Base-by-base conservation (phyloP, 257 asterid species). In the Petrea volubilis region DNA sequence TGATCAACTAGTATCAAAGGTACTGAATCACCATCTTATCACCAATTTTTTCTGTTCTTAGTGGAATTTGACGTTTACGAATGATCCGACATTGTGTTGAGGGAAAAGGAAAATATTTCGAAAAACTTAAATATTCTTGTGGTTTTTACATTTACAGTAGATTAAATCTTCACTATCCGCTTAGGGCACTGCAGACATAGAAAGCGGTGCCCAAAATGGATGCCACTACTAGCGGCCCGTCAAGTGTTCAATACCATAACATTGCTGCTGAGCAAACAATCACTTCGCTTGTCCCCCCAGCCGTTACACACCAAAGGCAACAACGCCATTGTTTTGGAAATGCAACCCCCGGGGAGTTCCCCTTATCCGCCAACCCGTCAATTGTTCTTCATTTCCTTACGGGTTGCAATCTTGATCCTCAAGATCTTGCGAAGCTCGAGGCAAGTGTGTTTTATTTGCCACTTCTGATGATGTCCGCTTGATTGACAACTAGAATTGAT, bases 391-490 rank as follows among this genome's bases (percentile, higher is more conserved):
- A 95, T 82, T 87, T 95, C 76, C 98, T 95, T 51, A 86, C 98
- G 0, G 94, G 87, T 14, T 90, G 90, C 78, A 83, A 90, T 78
- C 81, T 92, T 68, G 96, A 88, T 49, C 91, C 99, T 4, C 93
- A 88, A 40, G 99, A 95, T 84, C 98, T 95, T 46, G 98, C 98
- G 0, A 90, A 83, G 68, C 89, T 95, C 21, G 99, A 95, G 99
- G 99, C 98, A 94, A 84, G 99, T 81, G 50, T 49, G 34, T 64
- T 71, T 55, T 58, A 61, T 69, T 74, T 36, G 25, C 17, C 41
- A 3, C 67, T 74, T 29, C 2, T 29, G 28, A 34, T 17, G 33
- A 0, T 25, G 17, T 41, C 9, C 10, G 38, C 57, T 74, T 72
- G 21, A 40, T 65, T 50, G 79, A 58, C 33, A 51, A 38, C 56